Evolutionary conservation across 2,329 filamentous ascomycete species (phyloP).

Genomic region (Phyllosticta citrichinensis): DNA sequence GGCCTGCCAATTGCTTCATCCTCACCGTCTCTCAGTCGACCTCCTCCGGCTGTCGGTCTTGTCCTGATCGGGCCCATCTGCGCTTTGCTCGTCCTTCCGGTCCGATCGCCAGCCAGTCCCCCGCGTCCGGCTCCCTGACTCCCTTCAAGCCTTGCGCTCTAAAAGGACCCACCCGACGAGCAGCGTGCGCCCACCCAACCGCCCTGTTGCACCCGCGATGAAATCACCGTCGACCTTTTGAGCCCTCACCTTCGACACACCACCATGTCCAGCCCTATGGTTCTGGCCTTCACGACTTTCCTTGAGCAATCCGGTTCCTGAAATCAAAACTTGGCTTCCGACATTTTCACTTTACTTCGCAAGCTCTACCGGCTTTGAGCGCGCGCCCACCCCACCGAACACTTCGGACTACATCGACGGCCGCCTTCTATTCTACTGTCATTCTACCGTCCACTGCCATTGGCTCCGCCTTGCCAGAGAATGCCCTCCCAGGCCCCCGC

Average conservation of each 20-base stretch:
- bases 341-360: constrained; percentile 11
- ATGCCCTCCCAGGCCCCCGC: constrained; percentile 9
- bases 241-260: constrained; percentile 33
- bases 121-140: constrained; percentile 9
- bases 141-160: constrained; percentile 10
- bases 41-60: background rate
- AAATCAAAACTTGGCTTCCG: constrained; percentile 17
- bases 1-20: background rate
- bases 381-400: constrained; percentile 15
- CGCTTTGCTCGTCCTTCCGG: background rate
- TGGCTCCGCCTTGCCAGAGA: background rate
- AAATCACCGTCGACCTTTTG: constrained; percentile 11
- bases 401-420: constrained; percentile 7
- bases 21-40: background rate
- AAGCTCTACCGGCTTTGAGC: constrained; percentile 5
- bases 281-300: constrained; percentile 38
- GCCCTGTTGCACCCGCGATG: constrained; percentile 6
- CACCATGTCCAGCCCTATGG: constrained; percentile 41
- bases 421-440: constrained; percentile 6
- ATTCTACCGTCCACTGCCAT: background rate
- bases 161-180: constrained; percentile 14
- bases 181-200: constrained; percentile 11
- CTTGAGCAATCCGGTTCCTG: constrained; percentile 42
- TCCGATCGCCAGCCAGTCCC: background rate
- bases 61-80: background rate